Percentiles rank a stretch among this genome's conserved stretches.
Conservation (phyloP, 2,329 filamentous ascomycete species). For the Colletotrichum chlorophyti region DNA sequence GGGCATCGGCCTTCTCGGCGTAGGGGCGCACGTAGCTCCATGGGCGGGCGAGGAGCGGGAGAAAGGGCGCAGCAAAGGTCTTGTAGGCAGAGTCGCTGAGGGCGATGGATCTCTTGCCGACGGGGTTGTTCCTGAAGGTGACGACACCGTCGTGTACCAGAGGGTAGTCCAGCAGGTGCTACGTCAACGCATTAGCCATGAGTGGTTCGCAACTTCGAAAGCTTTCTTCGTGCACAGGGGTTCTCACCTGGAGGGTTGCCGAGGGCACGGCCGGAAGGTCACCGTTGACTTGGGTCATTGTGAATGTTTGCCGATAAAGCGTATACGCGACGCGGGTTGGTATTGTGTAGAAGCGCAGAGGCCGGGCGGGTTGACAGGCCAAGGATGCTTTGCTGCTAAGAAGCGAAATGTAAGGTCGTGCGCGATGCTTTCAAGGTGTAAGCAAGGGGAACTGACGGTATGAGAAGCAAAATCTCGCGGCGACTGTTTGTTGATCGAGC, state of each 20-base stretch:
- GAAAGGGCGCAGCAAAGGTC: slow-evolving; percentile 77
- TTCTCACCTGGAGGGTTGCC: slow-evolving; percentile 56
- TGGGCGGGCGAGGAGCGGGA: slow-evolving; percentile 80
- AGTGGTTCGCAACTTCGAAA: too few species aligned
- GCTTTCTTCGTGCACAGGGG: too few species aligned
- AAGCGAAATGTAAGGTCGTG: too few species aligned
- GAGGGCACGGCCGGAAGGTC: slow-evolving; percentile 54
- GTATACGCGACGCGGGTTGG: neutral
- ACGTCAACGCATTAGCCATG: slow-evolving; percentile 11
- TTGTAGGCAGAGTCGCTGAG: slow-evolving; percentile 78
- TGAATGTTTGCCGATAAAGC: slow-evolving; percentile 30
- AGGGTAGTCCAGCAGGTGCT: slow-evolving; percentile 89
- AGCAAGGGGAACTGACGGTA: too few species aligned
- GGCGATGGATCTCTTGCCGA: slow-evolving; percentile 82
- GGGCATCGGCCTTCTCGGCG: slow-evolving; percentile 78
- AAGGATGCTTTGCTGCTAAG: neutral
- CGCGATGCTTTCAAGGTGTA: too few species aligned
- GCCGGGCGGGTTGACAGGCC: neutral
- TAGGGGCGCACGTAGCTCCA: slow-evolving; percentile 87
- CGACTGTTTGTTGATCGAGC: too few species aligned
- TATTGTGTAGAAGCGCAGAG: neutral
- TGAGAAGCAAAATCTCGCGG: neutral
- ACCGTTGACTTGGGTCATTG: slow-evolving; percentile 58
- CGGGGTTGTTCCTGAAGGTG: slow-evolving; percentile 81
- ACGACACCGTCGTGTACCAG: slow-evolving; percentile 80